Evolutionary conservation across 805 yeast genomes (phyloP).

Genomic region (Saturnispora hagleri): DNA sequence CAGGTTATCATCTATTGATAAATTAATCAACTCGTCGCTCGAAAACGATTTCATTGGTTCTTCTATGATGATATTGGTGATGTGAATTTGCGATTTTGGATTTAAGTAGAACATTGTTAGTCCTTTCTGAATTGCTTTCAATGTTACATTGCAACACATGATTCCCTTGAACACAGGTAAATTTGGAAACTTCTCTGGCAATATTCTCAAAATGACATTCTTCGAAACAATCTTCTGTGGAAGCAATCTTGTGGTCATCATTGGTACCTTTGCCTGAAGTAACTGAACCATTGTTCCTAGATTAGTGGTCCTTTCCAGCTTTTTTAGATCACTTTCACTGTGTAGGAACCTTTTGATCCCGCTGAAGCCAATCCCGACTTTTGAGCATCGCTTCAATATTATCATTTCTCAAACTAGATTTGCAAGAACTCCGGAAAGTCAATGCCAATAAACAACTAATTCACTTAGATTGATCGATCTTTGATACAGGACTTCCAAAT

Average conservation of each 20-base stretch:
- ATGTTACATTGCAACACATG: slow-evolving; percentile 44
- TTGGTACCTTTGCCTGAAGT: slow-evolving; percentile 41
- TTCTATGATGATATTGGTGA: slow-evolving; percentile 30
- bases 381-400: neutral
- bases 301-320: slow-evolving; percentile 35
- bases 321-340: slow-evolving; percentile 7
- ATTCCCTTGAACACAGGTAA: slow-evolving; percentile 50
- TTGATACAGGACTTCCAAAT: neutral
- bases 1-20: slow-evolving; percentile 18
- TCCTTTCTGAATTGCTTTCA: slow-evolving; percentile 47
- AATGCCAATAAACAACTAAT: neutral
- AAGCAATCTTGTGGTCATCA: slow-evolving; percentile 36
- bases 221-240: slow-evolving; percentile 36
- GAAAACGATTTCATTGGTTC: slow-evolving; percentile 24
- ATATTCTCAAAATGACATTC: slow-evolving; percentile 42
- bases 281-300: slow-evolving; percentile 45
- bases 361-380: neutral
- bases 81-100: slow-evolving; percentile 44
- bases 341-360: neutral
- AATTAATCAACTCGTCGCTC: slow-evolving; percentile 21
- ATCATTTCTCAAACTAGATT: neutral
- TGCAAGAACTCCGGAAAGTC: neutral
- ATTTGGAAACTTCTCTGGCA: slow-evolving; percentile 46
- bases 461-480: neutral
- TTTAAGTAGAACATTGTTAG: slow-evolving; percentile 47